Percentiles rank a stretch among this genome's conserved stretches.
Conservation (phyloP, 768 basidiomycete species). For the Xerocomellus chrysenteron region DNA sequence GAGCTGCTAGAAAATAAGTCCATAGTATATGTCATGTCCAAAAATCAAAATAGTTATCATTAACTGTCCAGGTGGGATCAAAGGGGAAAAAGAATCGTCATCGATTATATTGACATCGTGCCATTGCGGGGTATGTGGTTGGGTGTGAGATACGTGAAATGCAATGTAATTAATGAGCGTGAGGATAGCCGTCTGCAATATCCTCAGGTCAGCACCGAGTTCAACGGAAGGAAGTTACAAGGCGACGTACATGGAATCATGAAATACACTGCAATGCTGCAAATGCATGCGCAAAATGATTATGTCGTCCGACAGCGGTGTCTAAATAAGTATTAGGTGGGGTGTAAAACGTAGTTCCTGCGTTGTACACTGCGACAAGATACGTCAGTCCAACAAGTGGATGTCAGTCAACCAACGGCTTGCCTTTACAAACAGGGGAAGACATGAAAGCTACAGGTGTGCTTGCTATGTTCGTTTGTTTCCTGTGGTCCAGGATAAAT, state of each 20-base stretch:
- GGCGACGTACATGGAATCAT: conserved; percentile 25
- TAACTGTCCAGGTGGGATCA: conserved; percentile 4
- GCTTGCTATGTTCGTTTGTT: conserved; percentile 37
- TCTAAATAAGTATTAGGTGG: conserved; percentile 26
- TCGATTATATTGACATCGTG: conserved; percentile 26
- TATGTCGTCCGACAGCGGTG: conserved; percentile 27
- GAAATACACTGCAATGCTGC: conserved; percentile 26
- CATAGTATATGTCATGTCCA: conserved; percentile 7
- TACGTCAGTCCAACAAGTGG: background rate
- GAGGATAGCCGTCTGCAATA: conserved; percentile 26
- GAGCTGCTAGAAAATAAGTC: background rate
- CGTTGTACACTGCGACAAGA: conserved; percentile 26
- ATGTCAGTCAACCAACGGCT: background rate
- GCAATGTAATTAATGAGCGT: conserved; percentile 24
- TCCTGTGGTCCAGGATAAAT: conserved; percentile 71
- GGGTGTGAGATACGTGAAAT: conserved; percentile 21
- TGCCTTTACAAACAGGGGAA: conserved; percentile 27
- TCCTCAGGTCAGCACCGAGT: background rate
- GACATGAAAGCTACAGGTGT: background rate
- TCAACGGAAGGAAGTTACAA: background rate
- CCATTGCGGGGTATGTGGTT: conserved; percentile 28
- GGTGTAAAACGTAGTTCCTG: conserved; percentile 27
- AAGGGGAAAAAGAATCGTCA: conserved; percentile 8
- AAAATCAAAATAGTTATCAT: conserved; percentile 4
- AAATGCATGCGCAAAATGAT: conserved; percentile 24